A percentile compares a stretch with the other conserved stretches of the same genome.
phyloP scores from a whole-genome alignment of 179 eudicot genomes.

The Amaranthus tricolor region DNA sequence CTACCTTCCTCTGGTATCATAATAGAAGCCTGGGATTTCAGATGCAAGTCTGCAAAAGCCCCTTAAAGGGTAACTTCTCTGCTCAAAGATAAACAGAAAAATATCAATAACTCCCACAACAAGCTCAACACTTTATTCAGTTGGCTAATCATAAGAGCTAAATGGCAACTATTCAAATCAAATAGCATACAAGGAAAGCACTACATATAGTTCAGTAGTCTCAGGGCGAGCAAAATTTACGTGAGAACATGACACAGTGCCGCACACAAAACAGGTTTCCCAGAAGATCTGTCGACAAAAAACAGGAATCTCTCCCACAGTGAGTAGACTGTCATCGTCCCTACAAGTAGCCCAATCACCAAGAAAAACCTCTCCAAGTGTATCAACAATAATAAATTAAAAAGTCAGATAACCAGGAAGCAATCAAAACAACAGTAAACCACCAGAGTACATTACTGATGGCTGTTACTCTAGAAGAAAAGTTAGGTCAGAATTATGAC shows the following conservation, averaged over 20 bases:
- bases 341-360: constrained; percentile 23
- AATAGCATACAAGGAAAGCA: not conserved
- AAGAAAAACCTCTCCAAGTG: constrained; percentile 4
- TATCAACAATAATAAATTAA: constrained; percentile 11
- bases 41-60: constrained; percentile 11
- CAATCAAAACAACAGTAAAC: not conserved
- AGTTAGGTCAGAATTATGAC: constrained; percentile 19
- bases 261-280: constrained; percentile 10
- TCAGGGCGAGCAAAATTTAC: constrained; percentile 3
- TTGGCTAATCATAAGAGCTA: not conserved
- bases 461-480: constrained; percentile 21
- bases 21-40: constrained; percentile 4
- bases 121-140: not conserved
- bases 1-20: constrained; percentile 17
- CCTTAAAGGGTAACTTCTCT: constrained; percentile 11
- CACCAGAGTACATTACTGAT: not conserved
- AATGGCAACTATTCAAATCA: not conserved
- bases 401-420: not conserved
- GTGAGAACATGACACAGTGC: constrained; percentile 2
- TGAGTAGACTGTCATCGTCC: constrained; percentile 17
- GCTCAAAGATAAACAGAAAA: constrained; percentile 16
- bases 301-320: constrained; percentile 6
- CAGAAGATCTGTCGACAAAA: not conserved
- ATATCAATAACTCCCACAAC: not conserved
- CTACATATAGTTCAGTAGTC: not conserved